A percentile compares a stretch with the other conserved stretches of the same genome.
Evolutionary conservation across 2,329 filamentous ascomycete species (phyloP).

Genomic region (Trichophyton benhamiae): DNA sequence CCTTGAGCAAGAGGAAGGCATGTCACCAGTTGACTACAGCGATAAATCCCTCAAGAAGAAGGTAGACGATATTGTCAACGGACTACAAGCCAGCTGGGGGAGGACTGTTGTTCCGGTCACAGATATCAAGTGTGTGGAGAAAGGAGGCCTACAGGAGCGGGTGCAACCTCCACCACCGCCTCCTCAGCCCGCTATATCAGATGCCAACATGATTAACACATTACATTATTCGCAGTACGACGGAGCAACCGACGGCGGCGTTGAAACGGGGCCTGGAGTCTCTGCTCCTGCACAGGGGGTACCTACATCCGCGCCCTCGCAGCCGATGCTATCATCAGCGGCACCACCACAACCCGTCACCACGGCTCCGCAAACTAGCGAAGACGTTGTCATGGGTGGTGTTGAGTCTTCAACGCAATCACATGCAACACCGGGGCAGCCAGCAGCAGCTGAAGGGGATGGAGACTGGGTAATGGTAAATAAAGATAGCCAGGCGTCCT

Average conservation of each 20-base stretch:
- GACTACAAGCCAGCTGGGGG: slow-evolving; percentile 60
- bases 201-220: neutral
- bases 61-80: slow-evolving; percentile 60
- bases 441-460: slow-evolving; percentile 38
- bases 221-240: neutral
- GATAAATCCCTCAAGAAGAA: slow-evolving; percentile 32
- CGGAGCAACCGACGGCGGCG: no score
- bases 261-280: neutral
- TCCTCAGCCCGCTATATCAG: neutral
- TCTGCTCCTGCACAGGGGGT: neutral
- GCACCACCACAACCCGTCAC: slow-evolving; percentile 10
- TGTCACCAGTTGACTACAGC: slow-evolving; percentile 25
- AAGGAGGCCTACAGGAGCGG: slow-evolving; percentile 59
- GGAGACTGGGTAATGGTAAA: slow-evolving; percentile 68
- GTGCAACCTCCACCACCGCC: slow-evolving; percentile 17
- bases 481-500: slow-evolving; percentile 40
- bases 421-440: slow-evolving; percentile 30
- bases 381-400: slow-evolving; percentile 46
- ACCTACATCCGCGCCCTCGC: neutral
- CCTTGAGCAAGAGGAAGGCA: slow-evolving; percentile 23
- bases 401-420: slow-evolving; percentile 20
- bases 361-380: slow-evolving; percentile 9
- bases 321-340: neutral
- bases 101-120: slow-evolving; percentile 53
- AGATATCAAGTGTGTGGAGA: slow-evolving; percentile 58